Conservation (phyloP, 306 rosid species). For the Vachellia collinsii region DNA sequence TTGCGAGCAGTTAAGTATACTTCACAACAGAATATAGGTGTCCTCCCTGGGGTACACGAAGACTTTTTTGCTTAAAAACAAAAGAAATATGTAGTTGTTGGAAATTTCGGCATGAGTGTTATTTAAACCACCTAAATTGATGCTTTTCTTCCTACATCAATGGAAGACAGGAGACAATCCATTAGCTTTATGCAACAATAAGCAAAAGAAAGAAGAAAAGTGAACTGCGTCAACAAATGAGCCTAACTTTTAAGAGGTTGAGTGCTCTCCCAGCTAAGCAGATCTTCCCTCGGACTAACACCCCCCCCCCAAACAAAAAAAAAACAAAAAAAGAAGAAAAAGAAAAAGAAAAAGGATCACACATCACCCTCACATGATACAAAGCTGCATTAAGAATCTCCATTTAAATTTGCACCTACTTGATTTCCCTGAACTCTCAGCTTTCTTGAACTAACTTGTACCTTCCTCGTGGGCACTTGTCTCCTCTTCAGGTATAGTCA, state of each 20-base stretch:
- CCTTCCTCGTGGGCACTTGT: not conserved
- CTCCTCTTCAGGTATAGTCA: conserved; percentile 12
- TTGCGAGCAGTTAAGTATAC: not conserved
- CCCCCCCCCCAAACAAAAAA: not conserved
- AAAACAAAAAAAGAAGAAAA: too few relatives aligned
- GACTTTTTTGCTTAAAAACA: not conserved
- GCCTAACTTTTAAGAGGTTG: not conserved
- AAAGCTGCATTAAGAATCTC: not conserved
- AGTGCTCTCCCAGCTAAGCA: not conserved
- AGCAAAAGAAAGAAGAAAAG: not conserved
- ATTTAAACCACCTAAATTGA: not conserved
- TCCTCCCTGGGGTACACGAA: not conserved
- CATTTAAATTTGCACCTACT: not conserved
- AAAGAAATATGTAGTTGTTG: not conserved
- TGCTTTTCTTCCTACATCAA: not conserved
- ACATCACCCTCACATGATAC: not conserved
- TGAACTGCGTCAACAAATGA: not conserved
- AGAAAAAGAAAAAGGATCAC: not conserved
- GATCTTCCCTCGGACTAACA: not conserved
- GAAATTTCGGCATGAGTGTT: not conserved
- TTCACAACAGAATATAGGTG: not conserved
- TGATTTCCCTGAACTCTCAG: not conserved
- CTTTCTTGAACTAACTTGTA: not conserved
- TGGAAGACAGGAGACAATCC: not conserved
- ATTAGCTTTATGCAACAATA: not conserved